phyloP scores from a whole-genome alignment of 257 asterid genomes.

The Leonotis leonurus region DNA sequence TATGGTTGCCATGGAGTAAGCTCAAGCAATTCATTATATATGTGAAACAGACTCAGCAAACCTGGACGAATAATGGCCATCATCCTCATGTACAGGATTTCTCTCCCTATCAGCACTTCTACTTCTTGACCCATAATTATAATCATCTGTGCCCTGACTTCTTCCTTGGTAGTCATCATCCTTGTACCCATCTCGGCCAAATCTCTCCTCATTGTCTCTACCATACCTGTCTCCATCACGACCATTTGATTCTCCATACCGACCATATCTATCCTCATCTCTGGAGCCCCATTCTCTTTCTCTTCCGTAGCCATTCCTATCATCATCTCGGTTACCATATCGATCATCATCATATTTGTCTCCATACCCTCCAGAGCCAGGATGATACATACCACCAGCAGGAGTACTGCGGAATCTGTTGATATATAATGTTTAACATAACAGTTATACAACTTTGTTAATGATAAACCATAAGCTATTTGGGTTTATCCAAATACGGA shows the following conservation, averaged over 20 bases:
- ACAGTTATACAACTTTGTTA: neutral
- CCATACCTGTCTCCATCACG: constrained; percentile 66
- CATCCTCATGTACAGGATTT: constrained; percentile 57
- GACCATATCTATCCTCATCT: constrained; percentile 75
- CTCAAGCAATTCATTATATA: neutral
- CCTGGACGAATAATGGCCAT: constrained; percentile 85
- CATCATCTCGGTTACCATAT: constrained; percentile 70
- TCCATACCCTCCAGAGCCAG: constrained; percentile 71
- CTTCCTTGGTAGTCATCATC: constrained; percentile 71
- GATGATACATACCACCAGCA: constrained; percentile 60
- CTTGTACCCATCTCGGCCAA: constrained; percentile 54
- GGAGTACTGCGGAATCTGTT: constrained; percentile 65
- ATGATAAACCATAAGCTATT: neutral
- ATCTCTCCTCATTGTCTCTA: constrained; percentile 64
- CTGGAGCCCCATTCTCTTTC: constrained; percentile 66
- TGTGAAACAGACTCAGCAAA: constrained; percentile 20
- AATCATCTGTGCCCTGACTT: constrained; percentile 45
- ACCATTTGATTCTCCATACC: too few species aligned
- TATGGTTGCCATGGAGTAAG: neutral
- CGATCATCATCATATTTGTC: constrained; percentile 75
- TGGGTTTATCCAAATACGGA: neutral
- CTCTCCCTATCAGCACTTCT: constrained; percentile 70
- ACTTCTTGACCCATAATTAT: constrained; percentile 72
- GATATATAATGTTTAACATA: constrained; percentile 11
- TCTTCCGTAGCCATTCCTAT: constrained; percentile 70